Evolutionary conservation across 257 asterid genomes (phyloP).

Genomic region (Capsicum pubescens): DNA sequence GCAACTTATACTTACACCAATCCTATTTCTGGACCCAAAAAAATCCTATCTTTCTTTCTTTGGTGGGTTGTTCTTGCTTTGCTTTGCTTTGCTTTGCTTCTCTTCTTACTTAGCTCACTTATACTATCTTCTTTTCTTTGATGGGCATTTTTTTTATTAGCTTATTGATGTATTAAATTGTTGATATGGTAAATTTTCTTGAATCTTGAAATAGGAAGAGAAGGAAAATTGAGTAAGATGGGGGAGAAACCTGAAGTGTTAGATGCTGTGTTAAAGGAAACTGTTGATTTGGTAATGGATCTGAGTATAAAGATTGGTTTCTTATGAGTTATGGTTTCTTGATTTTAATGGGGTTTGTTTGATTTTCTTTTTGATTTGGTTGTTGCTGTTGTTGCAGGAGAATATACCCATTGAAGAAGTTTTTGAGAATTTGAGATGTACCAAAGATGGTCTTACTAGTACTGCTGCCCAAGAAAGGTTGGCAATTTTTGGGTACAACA

Average conservation of each 20-base stretch:
- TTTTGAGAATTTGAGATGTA: constrained; percentile 93
- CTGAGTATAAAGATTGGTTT: constrained; percentile 39
- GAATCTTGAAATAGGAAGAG: constrained; percentile 21
- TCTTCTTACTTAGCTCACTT: not conserved
- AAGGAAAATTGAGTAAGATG: constrained; percentile 41
- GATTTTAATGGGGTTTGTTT: constrained; percentile 23
- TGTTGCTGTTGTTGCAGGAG: constrained; percentile 61
- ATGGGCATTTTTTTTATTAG: not conserved
- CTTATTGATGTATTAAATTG: not conserved
- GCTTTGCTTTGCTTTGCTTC: constrained; percentile 19
- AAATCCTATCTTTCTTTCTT: constrained; percentile 28
- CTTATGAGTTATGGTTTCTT: constrained; percentile 23
- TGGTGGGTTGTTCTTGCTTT: constrained; percentile 20
- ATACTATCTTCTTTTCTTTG: not conserved
- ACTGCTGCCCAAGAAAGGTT: constrained; percentile 89
- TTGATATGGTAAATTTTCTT: constrained; percentile 18
- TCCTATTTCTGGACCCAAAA: constrained; percentile 16
- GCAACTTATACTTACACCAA: not conserved
- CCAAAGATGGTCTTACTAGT: constrained; percentile 78
- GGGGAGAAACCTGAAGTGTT: constrained; percentile 92
- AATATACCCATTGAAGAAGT: constrained; percentile 96
- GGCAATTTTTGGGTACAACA: constrained; percentile 90
- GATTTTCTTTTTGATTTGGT: constrained; percentile 23
- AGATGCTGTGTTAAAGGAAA: constrained; percentile 95
- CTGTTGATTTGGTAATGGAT: constrained; percentile 99